phyloP scores from a whole-genome alignment of 345 rosid species.

The Viola odorata region DNA sequence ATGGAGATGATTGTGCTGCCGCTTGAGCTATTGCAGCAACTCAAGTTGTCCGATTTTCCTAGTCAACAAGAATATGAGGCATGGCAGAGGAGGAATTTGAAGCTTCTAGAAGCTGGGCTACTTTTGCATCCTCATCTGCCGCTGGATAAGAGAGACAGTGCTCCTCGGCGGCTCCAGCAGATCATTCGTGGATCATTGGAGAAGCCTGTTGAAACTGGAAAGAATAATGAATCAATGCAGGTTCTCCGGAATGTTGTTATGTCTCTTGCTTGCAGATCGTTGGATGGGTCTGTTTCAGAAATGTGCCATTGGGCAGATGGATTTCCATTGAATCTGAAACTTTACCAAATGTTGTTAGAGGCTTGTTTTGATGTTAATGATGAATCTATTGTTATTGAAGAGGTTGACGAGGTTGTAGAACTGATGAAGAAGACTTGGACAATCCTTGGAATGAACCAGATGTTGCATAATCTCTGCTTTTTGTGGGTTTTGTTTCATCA shows the following conservation, averaged over 20 bases:
- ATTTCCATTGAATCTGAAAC: slow-evolving; percentile 73
- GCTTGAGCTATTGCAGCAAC: slow-evolving; percentile 84
- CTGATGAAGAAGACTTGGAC: slow-evolving; percentile 90
- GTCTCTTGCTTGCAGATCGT: slow-evolving; percentile 75
- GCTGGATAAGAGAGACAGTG: slow-evolving; percentile 49
- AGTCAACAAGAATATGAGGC: slow-evolving; percentile 75
- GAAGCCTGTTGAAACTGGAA: slow-evolving; percentile 73
- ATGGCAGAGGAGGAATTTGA: slow-evolving; percentile 80
- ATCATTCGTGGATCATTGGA: slow-evolving; percentile 64
- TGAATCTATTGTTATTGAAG: slow-evolving; percentile 68
- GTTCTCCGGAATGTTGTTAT: slow-evolving; percentile 68
- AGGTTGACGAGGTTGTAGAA: slow-evolving; percentile 92
- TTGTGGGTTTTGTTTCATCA: slow-evolving; percentile 85
- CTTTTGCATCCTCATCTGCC: slow-evolving; percentile 75
- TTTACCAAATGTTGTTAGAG: slow-evolving; percentile 77
- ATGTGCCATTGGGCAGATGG: slow-evolving; percentile 98
- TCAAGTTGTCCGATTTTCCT: slow-evolving; percentile 74
- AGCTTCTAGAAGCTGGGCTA: slow-evolving; percentile 85
- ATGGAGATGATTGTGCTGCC: slow-evolving; percentile 87
- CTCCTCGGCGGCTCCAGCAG: slow-evolving; percentile 66
- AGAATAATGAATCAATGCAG: slow-evolving; percentile 87
- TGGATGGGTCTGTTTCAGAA: slow-evolving; percentile 66
- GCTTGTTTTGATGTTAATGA: slow-evolving; percentile 78
- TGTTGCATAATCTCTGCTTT: slow-evolving; percentile 80
- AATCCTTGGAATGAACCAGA: slow-evolving; percentile 77